Evolutionary conservation across 371 early-diverging fungal species (phyloP).

Genomic region (Apophysomyces trapeziformis): DNA sequence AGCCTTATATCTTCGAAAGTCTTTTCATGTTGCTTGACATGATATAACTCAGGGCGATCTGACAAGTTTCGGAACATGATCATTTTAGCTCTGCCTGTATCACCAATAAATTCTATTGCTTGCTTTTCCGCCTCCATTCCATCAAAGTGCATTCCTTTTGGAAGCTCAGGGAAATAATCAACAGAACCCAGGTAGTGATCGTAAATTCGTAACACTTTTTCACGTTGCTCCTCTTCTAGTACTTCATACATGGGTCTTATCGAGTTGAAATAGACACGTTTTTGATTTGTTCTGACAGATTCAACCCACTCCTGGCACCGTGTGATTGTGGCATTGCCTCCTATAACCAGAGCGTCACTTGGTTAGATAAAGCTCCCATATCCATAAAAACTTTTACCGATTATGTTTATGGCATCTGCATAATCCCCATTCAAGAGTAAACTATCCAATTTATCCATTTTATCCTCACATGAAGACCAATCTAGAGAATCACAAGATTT

Average conservation of each 20-base stretch:
- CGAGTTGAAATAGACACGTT: background rate
- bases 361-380: background rate
- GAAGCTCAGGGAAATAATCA: background rate
- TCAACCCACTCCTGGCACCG: background rate
- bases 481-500: background rate
- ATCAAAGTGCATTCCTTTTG: conserved; percentile 1
- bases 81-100: background rate
- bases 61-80: background rate
- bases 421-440: background rate
- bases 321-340: background rate
- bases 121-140: background rate
- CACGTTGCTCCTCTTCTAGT: background rate
- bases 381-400: background rate
- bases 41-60: background rate
- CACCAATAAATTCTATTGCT: background rate
- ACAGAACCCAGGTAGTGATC: background rate
- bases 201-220: background rate
- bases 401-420: background rate
- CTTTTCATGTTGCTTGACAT: background rate
- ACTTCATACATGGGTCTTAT: background rate
- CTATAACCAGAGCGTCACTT: background rate
- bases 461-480: background rate
- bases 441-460: background rate
- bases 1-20: background rate
- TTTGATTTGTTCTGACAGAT: background rate